These are phyloP conservation scores for Lasiosphaeriaceae sp. DNA, from an alignment of 495 filamentous ascomycete species.

Conservation along the genomic window DNA sequence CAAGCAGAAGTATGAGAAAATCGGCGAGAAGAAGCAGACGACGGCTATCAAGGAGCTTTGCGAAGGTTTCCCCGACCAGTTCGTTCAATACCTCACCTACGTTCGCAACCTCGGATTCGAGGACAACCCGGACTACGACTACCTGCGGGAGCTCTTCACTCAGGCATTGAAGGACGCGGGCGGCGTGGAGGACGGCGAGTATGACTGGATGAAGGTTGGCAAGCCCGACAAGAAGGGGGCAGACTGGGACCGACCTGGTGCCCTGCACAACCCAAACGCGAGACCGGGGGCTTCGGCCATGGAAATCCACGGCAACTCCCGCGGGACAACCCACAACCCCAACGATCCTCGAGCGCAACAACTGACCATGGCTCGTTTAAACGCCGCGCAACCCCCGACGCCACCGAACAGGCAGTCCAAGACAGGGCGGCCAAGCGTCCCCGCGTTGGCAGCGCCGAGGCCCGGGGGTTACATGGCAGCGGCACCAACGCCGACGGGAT, in stretches of 20 bases:
- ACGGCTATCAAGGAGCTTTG: constrained; percentile 96
- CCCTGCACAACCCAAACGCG: constrained; percentile 67
- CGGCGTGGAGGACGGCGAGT: constrained; percentile 96
- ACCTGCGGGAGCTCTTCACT: constrained; percentile 92
- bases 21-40: constrained; percentile 99
- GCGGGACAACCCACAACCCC: constrained; percentile 59
- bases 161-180: constrained; percentile 93
- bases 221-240: constrained; percentile 85
- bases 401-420: constrained; percentile 81
- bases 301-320: constrained; percentile 64
- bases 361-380: constrained; percentile 88
- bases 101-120: constrained; percentile 98
- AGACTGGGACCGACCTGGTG: constrained; percentile 60
- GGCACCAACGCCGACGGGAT: constrained; percentile 66
- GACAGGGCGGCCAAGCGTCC: constrained; percentile 79
- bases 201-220: constrained; percentile 99
- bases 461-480: constrained; percentile 61
- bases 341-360: constrained; percentile 48
- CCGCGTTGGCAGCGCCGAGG: constrained; percentile 71
- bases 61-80: constrained; percentile 94
- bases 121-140: constrained; percentile 98
- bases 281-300: constrained; percentile 71
- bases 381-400: constrained; percentile 89
- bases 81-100: constrained; percentile 95
- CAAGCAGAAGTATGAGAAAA: constrained; percentile 99